phyloP scores from a whole-genome alignment of 345 rosid genomes.

The Corchorus olitorius region DNA sequence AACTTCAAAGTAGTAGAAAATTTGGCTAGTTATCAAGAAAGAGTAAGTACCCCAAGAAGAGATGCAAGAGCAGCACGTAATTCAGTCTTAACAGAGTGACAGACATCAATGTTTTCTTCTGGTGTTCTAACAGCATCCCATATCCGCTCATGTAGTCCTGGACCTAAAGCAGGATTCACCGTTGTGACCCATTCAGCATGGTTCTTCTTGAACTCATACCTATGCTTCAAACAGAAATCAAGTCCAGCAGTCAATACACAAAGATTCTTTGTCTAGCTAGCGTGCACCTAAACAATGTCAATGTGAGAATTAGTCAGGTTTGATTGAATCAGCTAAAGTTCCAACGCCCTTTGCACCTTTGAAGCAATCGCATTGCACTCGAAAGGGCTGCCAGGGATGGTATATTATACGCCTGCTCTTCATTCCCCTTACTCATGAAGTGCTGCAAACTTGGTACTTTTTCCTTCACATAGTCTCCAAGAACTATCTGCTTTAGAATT shows the following conservation, averaged over 20 bases:
- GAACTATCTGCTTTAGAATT: slow-evolving; percentile 44
- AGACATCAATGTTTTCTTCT: slow-evolving; percentile 45
- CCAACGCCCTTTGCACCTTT: slow-evolving; percentile 37
- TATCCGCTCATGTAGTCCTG: slow-evolving; percentile 55
- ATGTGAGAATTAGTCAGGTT: neutral
- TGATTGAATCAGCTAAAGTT: neutral
- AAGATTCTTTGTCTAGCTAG: no score
- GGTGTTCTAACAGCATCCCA: slow-evolving; percentile 56
- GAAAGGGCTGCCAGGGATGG: slow-evolving; percentile 81
- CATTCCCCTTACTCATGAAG: slow-evolving; percentile 46
- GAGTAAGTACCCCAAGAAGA: slow-evolving; percentile 65
- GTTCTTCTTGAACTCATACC: slow-evolving; percentile 84
- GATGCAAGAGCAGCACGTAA: slow-evolving; percentile 53
- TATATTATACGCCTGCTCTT: slow-evolving; percentile 42
- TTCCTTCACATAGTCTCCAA: slow-evolving; percentile 66
- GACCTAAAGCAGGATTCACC: slow-evolving; percentile 73
- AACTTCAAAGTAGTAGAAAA: neutral
- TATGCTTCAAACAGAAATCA: slow-evolving; percentile 25
- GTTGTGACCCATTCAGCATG: slow-evolving; percentile 72
- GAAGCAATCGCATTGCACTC: slow-evolving; percentile 65
- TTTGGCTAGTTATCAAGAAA: slow-evolving; percentile 10
- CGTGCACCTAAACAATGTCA: no score
- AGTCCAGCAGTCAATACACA: neutral
- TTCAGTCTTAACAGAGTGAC: slow-evolving; percentile 52
- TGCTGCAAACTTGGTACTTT: slow-evolving; percentile 64